Conservation (phyloP, 768 basidiomycete species). For the Mycena capillaripes region DNA sequence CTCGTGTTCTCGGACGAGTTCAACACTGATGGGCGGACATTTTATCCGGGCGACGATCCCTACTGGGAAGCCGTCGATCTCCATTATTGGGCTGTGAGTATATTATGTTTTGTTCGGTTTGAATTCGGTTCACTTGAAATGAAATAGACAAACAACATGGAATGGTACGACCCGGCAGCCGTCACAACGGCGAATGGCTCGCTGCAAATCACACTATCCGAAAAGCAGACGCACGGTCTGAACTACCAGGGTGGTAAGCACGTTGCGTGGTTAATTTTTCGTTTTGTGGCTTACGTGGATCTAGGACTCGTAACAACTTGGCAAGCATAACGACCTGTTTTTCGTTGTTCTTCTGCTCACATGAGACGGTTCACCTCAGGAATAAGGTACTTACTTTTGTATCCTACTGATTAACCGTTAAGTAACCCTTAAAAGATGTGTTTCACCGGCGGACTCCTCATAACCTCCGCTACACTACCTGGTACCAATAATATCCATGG, state of each 20-base stretch:
- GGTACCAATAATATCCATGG: conserved; percentile 69
- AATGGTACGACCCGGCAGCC: conserved; percentile 84
- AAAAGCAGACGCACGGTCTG: conserved; percentile 77
- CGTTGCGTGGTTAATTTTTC: neutral
- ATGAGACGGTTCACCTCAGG: no score
- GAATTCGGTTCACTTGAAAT: neutral
- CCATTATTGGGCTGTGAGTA: conserved; percentile 78
- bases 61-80: conserved; percentile 77
- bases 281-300: neutral
- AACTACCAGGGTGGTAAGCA: conserved; percentile 60
- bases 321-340: neutral
- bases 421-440: no score
- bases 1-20: conserved; percentile 91
- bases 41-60: conserved; percentile 67
- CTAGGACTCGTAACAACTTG: conserved; percentile 21
- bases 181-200: conserved; percentile 81
- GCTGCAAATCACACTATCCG: conserved; percentile 80
- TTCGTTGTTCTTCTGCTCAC: neutral
- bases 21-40: conserved; percentile 68
- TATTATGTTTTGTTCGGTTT: neutral
- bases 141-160: conserved; percentile 78
- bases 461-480: conserved; percentile 77
- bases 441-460: conserved; percentile 76
- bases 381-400: no score
- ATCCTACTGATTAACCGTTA: no score